These are phyloP conservation scores for Bonia amplexicaulis DNA, from an alignment of 176 grass and related monocot genomes.

Conservation along the genomic window DNA sequence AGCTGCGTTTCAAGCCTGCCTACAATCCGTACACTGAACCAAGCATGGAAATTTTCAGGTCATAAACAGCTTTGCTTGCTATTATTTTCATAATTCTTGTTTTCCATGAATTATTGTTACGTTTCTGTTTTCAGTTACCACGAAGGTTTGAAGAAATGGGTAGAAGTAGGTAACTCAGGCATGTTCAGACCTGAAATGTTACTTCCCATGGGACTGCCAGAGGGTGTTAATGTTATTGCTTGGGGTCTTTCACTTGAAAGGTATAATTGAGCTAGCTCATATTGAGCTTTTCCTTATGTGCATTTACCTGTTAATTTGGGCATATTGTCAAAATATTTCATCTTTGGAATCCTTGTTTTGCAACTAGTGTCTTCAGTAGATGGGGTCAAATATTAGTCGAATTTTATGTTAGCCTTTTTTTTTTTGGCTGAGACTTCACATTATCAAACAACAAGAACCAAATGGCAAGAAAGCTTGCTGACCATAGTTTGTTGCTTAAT, in stretches of 20 bases:
- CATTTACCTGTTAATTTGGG: not conserved
- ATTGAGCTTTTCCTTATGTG: not conserved
- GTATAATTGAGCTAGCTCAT: constrained; percentile 29
- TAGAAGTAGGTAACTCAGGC: constrained; percentile 90
- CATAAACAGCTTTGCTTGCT: constrained; percentile 7
- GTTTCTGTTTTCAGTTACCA: constrained; percentile 70
- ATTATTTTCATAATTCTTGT: not conserved
- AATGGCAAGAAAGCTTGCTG: not conserved
- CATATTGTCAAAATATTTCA: not conserved
- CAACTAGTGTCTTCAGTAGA: not conserved
- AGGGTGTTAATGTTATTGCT: constrained; percentile 96
- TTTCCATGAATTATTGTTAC: not conserved
- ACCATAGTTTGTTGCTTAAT: not conserved
- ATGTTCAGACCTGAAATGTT: constrained; percentile 99
- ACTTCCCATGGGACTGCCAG: constrained; percentile 88
- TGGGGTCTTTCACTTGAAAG: constrained; percentile 99
- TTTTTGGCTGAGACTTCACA: not conserved
- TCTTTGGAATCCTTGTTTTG: not conserved
- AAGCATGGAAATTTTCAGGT: constrained; percentile 99
- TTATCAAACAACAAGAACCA: not conserved
- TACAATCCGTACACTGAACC: constrained; percentile 97
- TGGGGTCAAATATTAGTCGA: not conserved
- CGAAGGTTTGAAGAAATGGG: constrained; percentile 89
- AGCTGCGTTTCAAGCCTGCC: constrained; percentile 94
- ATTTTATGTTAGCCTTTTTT: not conserved